Base-by-base conservation (phyloP, 1,284 basidiomycete genomes). In the Ceratobasidium theobromae region DNA sequence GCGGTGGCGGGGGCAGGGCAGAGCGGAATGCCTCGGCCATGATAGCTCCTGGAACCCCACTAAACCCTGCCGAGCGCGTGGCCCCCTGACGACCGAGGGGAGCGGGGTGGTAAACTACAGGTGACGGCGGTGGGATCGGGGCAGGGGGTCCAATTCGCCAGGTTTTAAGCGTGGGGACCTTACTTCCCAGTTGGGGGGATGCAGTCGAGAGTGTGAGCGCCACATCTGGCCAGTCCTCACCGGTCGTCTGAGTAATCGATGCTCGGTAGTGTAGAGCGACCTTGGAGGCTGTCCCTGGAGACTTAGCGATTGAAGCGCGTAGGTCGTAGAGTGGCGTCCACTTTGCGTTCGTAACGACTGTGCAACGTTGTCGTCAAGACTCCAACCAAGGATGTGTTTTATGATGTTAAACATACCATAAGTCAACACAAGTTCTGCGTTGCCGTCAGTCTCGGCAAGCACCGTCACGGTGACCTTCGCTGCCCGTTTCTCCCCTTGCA, bases 321-420 rank as follows among this genome's bases (percentile, higher is more conserved):
- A n/a, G n/a, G n/a, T 73, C 73, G 40, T 73, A 74, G 16, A 72
- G 66, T 6, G 72, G 72, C 27, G 58, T 52, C 73, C 73, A 74
- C 23, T 51, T 67, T 2, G 73, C 73, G 27, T 67, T 58, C 16
- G 64, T 62, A 12, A 74, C 72, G 5, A 70, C 72, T 72, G 45
- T 2, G 51, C 3, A 41, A 9, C 18, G 18, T 21, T 38, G 18
- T 30, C 16, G 25, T n/a, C 46, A n/a, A n/a, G n/a, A n/a, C n/a
- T n/a, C n/a, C n/a, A n/a, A 52, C 33, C 23, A 62, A 67, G 54
- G 30, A 53, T 68, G 46, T 54, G 64, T 25, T 40, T 52, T 60
- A 68, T 66, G n/a, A 45, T n/a, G 67, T 52, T 40, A 30, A 18
- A 57, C 71, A 49, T 48, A 71, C 64, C 68, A 46, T 70, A 71